Percentiles rank a stretch among this genome's conserved stretches.
Evolutionary conservation across 192 early-diverging fungal genomes (phyloP).

Genomic region (Globomyces pollinis-pini): DNA sequence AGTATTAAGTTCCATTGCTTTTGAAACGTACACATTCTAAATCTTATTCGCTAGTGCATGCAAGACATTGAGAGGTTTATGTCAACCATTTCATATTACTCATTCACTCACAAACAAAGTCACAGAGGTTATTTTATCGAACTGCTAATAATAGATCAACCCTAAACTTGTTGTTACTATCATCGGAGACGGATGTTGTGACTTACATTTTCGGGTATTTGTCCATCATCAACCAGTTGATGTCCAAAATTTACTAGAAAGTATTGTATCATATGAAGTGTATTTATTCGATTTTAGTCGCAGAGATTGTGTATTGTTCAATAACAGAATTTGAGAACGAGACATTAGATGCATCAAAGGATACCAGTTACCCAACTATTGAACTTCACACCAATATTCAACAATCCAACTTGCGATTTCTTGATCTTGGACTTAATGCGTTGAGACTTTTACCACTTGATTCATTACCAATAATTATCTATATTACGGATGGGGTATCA

Average conservation of each 20-base stretch:
- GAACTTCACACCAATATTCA: constrained; percentile 1
- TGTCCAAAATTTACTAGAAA: neutral
- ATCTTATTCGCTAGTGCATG: constrained; percentile 27
- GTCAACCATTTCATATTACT: constrained; percentile 28
- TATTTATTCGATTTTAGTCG: no score
- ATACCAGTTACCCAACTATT: no score
- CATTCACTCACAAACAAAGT: constrained; percentile 19
- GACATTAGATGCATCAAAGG: constrained; percentile 8
- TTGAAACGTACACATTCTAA: constrained; percentile 27
- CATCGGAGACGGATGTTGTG: neutral
- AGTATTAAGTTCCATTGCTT: constrained; percentile 28
- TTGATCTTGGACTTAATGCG: constrained; percentile 31
- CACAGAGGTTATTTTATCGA: no score
- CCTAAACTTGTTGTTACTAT: neutral
- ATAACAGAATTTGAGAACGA: constrained; percentile 41
- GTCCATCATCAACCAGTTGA: neutral
- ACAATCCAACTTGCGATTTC: constrained; percentile 11
- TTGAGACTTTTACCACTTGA: constrained; percentile 32
- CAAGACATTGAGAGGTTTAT: constrained; percentile 42
- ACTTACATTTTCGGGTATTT: constrained; percentile 2
- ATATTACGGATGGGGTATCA: constrained; percentile 43
- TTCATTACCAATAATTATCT: constrained; percentile 28
- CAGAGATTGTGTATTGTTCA: constrained; percentile 32
- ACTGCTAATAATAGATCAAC: neutral
- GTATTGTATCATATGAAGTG: no score